Base-by-base conservation (phyloP, 768 basidiomycete species). In the Daedalea quercina region DNA sequence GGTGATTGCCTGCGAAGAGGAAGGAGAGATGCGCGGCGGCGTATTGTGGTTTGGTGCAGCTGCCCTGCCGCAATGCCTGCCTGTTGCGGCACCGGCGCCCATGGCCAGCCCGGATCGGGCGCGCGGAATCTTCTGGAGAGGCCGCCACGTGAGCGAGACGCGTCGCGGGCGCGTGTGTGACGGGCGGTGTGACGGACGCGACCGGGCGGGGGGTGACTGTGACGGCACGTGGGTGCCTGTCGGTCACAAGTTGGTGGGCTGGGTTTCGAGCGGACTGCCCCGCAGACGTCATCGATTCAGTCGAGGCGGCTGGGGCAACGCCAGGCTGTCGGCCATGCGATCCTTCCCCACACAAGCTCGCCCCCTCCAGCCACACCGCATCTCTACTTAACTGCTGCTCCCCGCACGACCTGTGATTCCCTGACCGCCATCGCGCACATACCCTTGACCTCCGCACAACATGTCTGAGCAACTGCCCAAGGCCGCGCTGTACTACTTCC, bases 401-500 rank as follows among this genome's bases (percentile, higher is more conserved):
- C 41, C 41, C 25, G 22, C 44, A 25, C 22, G 4, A 23, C 46
- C 26, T 35, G 47, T 23, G n/a, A 26, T 34, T 44, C 50, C 22
- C 45, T 51, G 34, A 46, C 48, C 44, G 25, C 34, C 53, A 35
- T 31, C 49, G 19, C 37, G 34, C 40, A 43, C 31, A 33, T 47
- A 34, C 33, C 44, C 44, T 24, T 43, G 33, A 3, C 33, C 44
- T 44, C 24, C 28, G 11, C 13, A 20, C 34, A 31, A 42, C 56
- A 63, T 61, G 61, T 28, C 60, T 28, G 42, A 55, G 50, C 57
- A 45, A 56, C 3, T 85, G 47, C 82, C 85, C 49, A 92, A 91
- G 69, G 90, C 90, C n/a, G 80, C 87, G 37, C 73, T 94, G 1
- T 94, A 92, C 69, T 84, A 84, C 67, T 78, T 69, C 51, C 74